Evolutionary conservation across 352 stramenopile genomes (phyloP), one percentile per base, ranked within the genome.

Genomic region (Phytophthora kernoviae): DNA sequence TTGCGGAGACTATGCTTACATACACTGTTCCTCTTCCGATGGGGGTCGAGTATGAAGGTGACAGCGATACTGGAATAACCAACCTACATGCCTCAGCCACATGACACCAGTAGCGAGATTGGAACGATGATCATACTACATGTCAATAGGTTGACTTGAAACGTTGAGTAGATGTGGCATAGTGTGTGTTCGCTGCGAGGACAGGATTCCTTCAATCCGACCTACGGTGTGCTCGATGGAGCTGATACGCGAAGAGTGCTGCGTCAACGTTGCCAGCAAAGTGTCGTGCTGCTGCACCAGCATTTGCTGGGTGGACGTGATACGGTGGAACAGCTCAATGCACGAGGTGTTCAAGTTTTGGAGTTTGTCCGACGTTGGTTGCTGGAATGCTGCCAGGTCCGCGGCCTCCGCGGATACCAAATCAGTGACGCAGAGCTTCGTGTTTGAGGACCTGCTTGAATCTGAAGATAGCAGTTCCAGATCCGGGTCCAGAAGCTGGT

Each of bases 251-350:
- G 59, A 70, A 20, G 78, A 81, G 45, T 83, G 76, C 24, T 84
- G 65, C 12, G 61, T 71, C 17, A 88, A 43, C 17, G 74, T 81
- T 24, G 56, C 54, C 17, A 88, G 47, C 11, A 86, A 49, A 17
- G 58, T 75, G 37, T 65, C 59, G 39, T 82, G 78, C 27, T 90
- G 81, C 50, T 79, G 57, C 17, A 70, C 75, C 10, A 94, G 69
- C 30, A 91, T 58, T 39, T 89, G 69, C 64, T 90, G 84, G 15
- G 84, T 92, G 20, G 70, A 72, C 37, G 81, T 80, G 52, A 92
- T 84, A 44, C 82, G 71, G 37, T 70, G 65, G 18, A 88, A 77
- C 10, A 94, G 69, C 41, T 87, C 75, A 12, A 80, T 65, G 41
- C 70, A 81, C 9, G 73, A 71, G 2, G 50, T 67, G 50, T 77